These are phyloP conservation scores for Populus nigra DNA, from an alignment of 345 rosid genomes.

Conservation along the genomic window DNA sequence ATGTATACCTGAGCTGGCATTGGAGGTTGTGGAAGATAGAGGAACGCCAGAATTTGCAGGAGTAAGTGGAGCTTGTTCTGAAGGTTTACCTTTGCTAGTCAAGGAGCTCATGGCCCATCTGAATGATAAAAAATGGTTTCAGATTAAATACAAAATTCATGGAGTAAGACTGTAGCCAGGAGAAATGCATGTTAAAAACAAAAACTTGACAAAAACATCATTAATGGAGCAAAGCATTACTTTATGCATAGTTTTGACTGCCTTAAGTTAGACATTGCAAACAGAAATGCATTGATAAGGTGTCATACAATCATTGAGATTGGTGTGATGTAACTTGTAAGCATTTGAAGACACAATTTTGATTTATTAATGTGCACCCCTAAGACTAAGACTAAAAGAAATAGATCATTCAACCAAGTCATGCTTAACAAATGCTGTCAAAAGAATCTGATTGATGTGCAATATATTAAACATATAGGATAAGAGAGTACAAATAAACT, in stretches of 20 bases:
- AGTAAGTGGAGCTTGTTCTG: slow-evolving; percentile 72
- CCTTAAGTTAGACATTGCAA: not conserved
- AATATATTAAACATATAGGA: too few relatives aligned
- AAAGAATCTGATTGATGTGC: not conserved
- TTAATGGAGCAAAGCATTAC: not conserved
- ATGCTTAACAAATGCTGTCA: not conserved
- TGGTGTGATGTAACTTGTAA: not conserved
- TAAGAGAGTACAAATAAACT: not conserved
- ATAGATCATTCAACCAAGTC: not conserved
- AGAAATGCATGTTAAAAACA: not conserved
- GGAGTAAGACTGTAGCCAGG: not conserved
- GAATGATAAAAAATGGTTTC: slow-evolving; percentile 12
- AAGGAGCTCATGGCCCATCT: slow-evolving; percentile 99
- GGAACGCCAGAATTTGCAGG: slow-evolving; percentile 49
- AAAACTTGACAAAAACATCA: not conserved
- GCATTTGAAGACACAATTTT: not conserved
- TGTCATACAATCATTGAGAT: not conserved
- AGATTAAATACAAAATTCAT: not conserved
- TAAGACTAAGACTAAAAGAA: not conserved
- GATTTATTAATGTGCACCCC: not conserved
- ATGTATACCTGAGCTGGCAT: slow-evolving; percentile 62
- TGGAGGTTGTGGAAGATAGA: slow-evolving; percentile 49
- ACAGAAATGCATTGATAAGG: not conserved
- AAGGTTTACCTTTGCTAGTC: slow-evolving; percentile 87
- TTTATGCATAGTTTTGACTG: not conserved